Evolutionary conservation across 768 basidiomycete genomes (phyloP).

Genomic region (Auricularia sp.): DNA sequence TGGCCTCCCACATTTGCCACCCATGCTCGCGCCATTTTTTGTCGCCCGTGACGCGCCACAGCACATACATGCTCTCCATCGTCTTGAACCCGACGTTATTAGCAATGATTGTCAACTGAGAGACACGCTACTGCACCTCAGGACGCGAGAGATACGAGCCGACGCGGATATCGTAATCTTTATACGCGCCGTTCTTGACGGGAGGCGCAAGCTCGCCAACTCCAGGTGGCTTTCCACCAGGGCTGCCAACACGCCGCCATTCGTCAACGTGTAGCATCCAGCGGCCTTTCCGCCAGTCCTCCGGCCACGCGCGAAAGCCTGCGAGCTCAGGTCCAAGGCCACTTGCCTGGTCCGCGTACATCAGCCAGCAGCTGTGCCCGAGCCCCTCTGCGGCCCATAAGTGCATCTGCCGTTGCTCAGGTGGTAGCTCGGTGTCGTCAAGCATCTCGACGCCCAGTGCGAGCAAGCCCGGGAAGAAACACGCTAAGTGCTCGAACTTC

Average conservation of each 20-base stretch:
- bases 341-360: constrained; percentile 59
- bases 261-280: constrained; percentile 22
- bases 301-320: constrained; percentile 19
- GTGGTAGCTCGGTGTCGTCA: constrained; percentile 41
- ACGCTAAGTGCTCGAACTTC: constrained; percentile 61
- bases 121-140: constrained; percentile 35
- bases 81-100: constrained; percentile 32
- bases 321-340: constrained; percentile 54
- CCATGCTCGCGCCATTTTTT: constrained; percentile 58
- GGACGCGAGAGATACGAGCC: constrained; percentile 52
- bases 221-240: constrained; percentile 10
- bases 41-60: constrained; percentile 64
- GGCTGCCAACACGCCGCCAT: constrained; percentile 23
- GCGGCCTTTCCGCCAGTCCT: constrained; percentile 22
- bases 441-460: constrained; percentile 60
- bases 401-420: constrained; percentile 52
- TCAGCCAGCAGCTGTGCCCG: constrained; percentile 57
- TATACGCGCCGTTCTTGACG: neutral
- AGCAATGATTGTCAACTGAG: no score
- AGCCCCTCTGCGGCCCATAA: constrained; percentile 69
- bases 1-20: constrained; percentile 59
- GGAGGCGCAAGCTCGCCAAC: constrained; percentile 6
- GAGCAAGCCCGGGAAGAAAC: constrained; percentile 67
- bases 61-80: constrained; percentile 58
- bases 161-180: constrained; percentile 46